Conservation (phyloP, 306 rosid genomes). For the Malus fusca region DNA sequence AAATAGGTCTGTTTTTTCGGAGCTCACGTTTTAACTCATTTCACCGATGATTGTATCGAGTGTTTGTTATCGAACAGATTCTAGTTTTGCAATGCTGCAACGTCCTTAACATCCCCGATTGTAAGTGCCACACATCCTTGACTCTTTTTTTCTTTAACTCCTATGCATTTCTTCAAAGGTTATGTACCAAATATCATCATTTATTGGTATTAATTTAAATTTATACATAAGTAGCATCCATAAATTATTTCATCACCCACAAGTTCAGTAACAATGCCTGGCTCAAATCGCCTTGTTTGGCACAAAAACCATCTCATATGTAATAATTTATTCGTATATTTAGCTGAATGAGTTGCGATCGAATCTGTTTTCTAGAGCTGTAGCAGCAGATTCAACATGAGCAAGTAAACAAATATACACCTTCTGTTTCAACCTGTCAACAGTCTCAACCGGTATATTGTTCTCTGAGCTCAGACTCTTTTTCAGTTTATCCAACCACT, state of each 20-base stretch:
- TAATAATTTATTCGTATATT: conserved; percentile 29
- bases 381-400: conserved; percentile 75
- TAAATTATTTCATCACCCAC: conserved; percentile 10
- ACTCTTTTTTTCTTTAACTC: not conserved
- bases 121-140: not conserved
- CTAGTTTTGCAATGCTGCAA: not conserved
- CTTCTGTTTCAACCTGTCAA: conserved; percentile 67
- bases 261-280: conserved; percentile 4
- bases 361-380: conserved; percentile 61
- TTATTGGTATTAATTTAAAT: not conserved
- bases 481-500: conserved; percentile 74
- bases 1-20: conserved; percentile 9
- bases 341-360: conserved; percentile 30
- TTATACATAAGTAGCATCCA: conserved; percentile 9
- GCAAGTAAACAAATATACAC: conserved; percentile 66
- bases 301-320: conserved; percentile 10
- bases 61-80: not conserved
- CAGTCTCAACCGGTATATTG: conserved; percentile 34
- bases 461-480: conserved; percentile 31
- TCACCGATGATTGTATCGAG: not conserved
- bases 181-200: not conserved
- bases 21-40: not conserved
- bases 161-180: not conserved
- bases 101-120: not conserved
- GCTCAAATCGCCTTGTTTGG: conserved; percentile 11